Base-by-base conservation (phyloP, 805 yeast species). In the Maudiozyma bulderi region DNA sequence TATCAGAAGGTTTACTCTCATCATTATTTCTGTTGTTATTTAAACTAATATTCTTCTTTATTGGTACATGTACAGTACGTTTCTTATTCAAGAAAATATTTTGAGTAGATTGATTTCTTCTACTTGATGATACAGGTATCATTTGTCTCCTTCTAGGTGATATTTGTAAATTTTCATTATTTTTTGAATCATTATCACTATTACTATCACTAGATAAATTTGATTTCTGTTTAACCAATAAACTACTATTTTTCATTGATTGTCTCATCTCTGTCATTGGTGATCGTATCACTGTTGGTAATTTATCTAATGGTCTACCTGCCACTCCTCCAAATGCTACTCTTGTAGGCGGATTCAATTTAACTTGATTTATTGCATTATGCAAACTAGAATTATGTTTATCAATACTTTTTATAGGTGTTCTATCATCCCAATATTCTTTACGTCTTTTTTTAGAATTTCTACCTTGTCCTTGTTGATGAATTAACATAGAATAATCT, bases 261-360 rank as follows among this genome's bases (percentile, higher is more conserved):
- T n/a, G 3, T 40, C 33, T 40, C n/a, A 28, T 40, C 5, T 40
- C 43, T 3, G 33, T 28, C 33, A 40, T n/a, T 10, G 43, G 43
- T 6, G 43, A 29, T n/a, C 33, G 32, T n/a, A 40, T 28, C 31
- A 30, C 8, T 6, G 15, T 29, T 28, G 32, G 43, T 8, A 11
- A 8, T 8, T 14, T 38, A 6, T 15, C 8, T 2, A 38, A 15
- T 7, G 26, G 40, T 15, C 43, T 14, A 2, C 66, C 66, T 1
- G 61, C 66, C 26, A 53, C 54, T 4, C 68, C 68, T 2, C 66
- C 65, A 52, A 64, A 64, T 28, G 67, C 67, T n/a, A 62, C 56
- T 34, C 67, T 54, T 9, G 37, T 6, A 13, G 49, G 49, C 6
- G 38, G 26, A 14, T 13, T 3, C 13, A n/a, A 39, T 8, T 7